These are phyloP conservation scores for Dendryphion nanum DNA, from an alignment of 2,329 filamentous ascomycete species.

Conservation along the genomic window DNA sequence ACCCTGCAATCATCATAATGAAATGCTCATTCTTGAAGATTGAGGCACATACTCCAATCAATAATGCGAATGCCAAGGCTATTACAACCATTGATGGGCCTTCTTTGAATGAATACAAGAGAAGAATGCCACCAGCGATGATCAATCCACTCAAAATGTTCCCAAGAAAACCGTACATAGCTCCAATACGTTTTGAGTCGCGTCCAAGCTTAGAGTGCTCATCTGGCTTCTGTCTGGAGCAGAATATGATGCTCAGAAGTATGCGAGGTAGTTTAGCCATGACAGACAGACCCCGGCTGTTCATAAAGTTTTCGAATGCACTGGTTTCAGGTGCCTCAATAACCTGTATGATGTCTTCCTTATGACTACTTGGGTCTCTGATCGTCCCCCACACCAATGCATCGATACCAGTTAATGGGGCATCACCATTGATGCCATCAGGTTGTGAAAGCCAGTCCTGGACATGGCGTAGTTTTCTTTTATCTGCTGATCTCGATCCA, in stretches of 20 bases:
- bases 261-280: background rate
- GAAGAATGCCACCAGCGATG: conserved; percentile 2
- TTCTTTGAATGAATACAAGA: too few relatives aligned
- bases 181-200: conserved; percentile 1
- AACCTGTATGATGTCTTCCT: conserved; percentile 9
- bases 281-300: background rate
- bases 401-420: too few relatives aligned
- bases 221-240: conserved; percentile 2
- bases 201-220: background rate
- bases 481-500: conserved; percentile 2
- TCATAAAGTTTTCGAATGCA: conserved; percentile 1
- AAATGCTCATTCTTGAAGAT: too few relatives aligned
- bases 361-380: conserved; percentile 4
- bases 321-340: conserved; percentile 1
- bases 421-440: too few relatives aligned
- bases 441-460: conserved; percentile 4
- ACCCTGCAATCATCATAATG: too few relatives aligned
- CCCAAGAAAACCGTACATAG: background rate
- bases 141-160: conserved; percentile 3
- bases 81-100: too few relatives aligned
- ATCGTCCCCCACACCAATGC: conserved; percentile 1
- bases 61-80: too few relatives aligned
- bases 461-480: conserved; percentile 1
- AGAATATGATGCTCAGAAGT: background rate
- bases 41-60: too few relatives aligned